Percentiles rank a stretch among this genome's conserved stretches.
Conservation (phyloP, 495 filamentous ascomycete genomes). For the Penicillium nucicola region DNA sequence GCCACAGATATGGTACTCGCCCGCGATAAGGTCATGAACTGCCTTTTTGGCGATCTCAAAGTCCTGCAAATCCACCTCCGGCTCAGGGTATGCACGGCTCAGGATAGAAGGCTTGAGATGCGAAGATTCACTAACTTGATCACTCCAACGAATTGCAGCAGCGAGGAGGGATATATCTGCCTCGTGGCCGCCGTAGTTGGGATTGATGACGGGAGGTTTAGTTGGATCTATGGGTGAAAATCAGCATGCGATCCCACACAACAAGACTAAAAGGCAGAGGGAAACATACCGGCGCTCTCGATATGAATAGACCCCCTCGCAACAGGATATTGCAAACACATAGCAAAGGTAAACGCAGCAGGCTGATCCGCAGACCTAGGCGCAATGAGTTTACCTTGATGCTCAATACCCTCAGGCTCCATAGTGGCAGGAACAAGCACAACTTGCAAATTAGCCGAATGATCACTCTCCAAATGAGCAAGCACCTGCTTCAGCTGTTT, state of each 20-base stretch:
- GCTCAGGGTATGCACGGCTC: slow-evolving; percentile 13
- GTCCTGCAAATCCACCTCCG: slow-evolving; percentile 19
- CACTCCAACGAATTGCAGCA: slow-evolving; percentile 21
- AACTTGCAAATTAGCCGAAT: slow-evolving; percentile 24
- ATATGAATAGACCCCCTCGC: slow-evolving; percentile 59
- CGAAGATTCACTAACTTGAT: slow-evolving; percentile 16
- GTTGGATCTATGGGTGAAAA: slow-evolving; percentile 12
- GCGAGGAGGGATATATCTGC: slow-evolving; percentile 38
- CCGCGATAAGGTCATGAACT: slow-evolving; percentile 12
- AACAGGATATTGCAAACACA: slow-evolving; percentile 33
- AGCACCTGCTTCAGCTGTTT: slow-evolving; percentile 24
- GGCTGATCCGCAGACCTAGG: slow-evolving; percentile 8
- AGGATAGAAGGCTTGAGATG: slow-evolving; percentile 17
- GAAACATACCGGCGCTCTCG: slow-evolving; percentile 18
- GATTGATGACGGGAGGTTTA: slow-evolving; percentile 18
- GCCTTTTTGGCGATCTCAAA: slow-evolving; percentile 10
- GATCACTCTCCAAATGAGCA: slow-evolving; percentile 18
- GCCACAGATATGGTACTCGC: slow-evolving; percentile 35
- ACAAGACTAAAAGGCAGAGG: background rate
- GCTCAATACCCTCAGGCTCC: slow-evolving; percentile 12
- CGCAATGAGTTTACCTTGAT: slow-evolving; percentile 15
- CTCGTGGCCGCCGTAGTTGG: slow-evolving; percentile 30
- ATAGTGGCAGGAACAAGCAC: slow-evolving; percentile 17
- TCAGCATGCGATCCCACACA: background rate
- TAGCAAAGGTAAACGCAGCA: slow-evolving; percentile 14